Percentiles rank a stretch among this genome's conserved stretches.
Conservation (phyloP, 75 land plant genomes). For the Cryptomeria japonica region DNA sequence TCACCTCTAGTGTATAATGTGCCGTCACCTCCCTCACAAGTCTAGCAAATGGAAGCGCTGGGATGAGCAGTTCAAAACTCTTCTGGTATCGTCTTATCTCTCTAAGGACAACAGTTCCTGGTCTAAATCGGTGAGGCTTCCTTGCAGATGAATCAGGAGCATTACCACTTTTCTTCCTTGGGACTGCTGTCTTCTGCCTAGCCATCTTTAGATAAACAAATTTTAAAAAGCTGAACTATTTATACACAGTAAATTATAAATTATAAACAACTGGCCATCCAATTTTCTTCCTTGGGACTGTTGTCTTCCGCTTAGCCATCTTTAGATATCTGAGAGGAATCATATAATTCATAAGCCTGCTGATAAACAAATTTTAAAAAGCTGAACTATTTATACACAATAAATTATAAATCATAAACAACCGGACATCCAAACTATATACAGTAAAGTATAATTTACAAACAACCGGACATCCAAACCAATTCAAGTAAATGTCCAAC, state of each 20-base stretch:
- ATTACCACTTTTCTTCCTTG: neutral
- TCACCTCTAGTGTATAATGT: neutral
- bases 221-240: no score
- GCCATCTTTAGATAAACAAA: no score
- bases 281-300: neutral
- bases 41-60: conserved; percentile 59
- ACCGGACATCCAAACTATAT: neutral
- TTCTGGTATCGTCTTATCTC: conserved; percentile 82
- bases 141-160: neutral
- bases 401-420: neutral
- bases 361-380: no score
- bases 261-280: no score
- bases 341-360: no score
- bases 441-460: no score
- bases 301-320: neutral
- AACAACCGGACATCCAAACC: no score
- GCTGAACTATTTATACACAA: neutral
- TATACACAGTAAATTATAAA: no score
- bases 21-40: neutral
- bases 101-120: conserved; percentile 68
- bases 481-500: no score
- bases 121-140: conserved; percentile 38
- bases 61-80: conserved; percentile 52
- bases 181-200: neutral
- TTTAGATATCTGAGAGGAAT: no score